A percentile compares a stretch with the other conserved stretches of the same genome.
Conservation (phyloP, 257 asterid genomes). For the Rehmannia glutinosa region DNA sequence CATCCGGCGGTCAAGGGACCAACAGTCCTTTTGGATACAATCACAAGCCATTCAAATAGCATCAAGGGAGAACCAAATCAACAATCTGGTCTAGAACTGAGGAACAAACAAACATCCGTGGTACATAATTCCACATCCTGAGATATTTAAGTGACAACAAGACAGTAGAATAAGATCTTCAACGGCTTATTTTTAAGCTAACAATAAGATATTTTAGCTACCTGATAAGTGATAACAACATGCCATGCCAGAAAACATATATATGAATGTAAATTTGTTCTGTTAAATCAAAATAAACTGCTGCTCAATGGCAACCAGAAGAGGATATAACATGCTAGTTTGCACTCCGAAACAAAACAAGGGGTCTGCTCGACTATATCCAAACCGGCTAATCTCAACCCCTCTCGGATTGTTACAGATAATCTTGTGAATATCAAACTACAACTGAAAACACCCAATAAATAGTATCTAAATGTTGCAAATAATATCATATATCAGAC, state of each 20-base stretch:
- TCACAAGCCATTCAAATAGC: no score
- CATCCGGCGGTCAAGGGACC: no score
- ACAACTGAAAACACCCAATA: slow-evolving; percentile 21
- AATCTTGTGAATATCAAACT: slow-evolving; percentile 26
- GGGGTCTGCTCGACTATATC: not conserved
- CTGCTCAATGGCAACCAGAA: not conserved
- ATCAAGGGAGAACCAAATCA: no score
- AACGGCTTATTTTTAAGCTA: not conserved
- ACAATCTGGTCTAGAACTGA: no score
- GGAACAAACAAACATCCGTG: no score
- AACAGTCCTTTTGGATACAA: no score
- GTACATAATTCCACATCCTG: no score
- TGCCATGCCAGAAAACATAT: not conserved
- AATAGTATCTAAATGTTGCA: slow-evolving; percentile 18
- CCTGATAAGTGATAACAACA: no score
- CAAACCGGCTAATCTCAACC: slow-evolving; percentile 2
- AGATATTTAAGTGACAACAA: no score
- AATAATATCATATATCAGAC: slow-evolving; percentile 30
- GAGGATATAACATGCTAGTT: not conserved
- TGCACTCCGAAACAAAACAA: slow-evolving; percentile 18
- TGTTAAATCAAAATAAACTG: not conserved
- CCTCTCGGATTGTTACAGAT: slow-evolving; percentile 19
- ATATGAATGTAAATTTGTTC: not conserved
- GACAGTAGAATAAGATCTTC: not conserved
- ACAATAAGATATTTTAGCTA: not conserved